Percentiles rank a stretch among this genome's conserved stretches.
These are phyloP conservation scores for Marasmius oreades DNA, from an alignment of 1,284 basidiomycete genomes.

Conservation along the genomic window DNA sequence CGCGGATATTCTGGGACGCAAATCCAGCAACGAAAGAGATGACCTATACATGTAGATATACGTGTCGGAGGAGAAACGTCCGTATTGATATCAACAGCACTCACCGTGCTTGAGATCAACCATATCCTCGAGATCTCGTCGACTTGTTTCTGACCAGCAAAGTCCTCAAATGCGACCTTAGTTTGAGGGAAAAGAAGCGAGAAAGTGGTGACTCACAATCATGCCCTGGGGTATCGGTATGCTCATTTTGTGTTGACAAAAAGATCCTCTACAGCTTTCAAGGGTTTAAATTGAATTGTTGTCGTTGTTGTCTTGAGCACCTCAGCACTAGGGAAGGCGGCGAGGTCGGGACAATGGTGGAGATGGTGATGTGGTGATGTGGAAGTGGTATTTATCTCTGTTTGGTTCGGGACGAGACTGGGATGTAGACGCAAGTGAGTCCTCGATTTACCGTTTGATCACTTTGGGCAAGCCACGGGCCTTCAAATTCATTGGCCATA, in stretches of 20 bases:
- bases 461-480: too few relatives aligned
- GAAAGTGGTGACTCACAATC: slow-evolving; percentile 10
- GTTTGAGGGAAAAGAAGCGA: not conserved
- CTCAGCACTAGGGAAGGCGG: too few relatives aligned
- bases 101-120: slow-evolving; percentile 40
- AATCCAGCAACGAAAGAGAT: slow-evolving; percentile 64
- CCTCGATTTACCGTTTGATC: too few relatives aligned
- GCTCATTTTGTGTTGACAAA: slow-evolving; percentile 1
- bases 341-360: too few relatives aligned
- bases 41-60: slow-evolving; percentile 34
- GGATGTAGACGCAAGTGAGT: too few relatives aligned
- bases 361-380: too few relatives aligned
- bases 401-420: too few relatives aligned
- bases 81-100: slow-evolving; percentile 16
- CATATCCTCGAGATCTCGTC: slow-evolving; percentile 49
- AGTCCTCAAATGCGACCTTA: slow-evolving; percentile 47
- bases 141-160: slow-evolving; percentile 63
- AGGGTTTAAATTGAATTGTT: too few relatives aligned
- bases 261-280: not conserved
- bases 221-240: slow-evolving; percentile 11
- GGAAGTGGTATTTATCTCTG: too few relatives aligned
- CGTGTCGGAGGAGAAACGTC: not conserved
- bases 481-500: too few relatives aligned
- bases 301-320: too few relatives aligned
- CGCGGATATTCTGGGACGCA: slow-evolving; percentile 52